Evolutionary conservation across 2,329 filamentous ascomycete genomes (phyloP).

Genomic region (Penicillium sp.): DNA sequence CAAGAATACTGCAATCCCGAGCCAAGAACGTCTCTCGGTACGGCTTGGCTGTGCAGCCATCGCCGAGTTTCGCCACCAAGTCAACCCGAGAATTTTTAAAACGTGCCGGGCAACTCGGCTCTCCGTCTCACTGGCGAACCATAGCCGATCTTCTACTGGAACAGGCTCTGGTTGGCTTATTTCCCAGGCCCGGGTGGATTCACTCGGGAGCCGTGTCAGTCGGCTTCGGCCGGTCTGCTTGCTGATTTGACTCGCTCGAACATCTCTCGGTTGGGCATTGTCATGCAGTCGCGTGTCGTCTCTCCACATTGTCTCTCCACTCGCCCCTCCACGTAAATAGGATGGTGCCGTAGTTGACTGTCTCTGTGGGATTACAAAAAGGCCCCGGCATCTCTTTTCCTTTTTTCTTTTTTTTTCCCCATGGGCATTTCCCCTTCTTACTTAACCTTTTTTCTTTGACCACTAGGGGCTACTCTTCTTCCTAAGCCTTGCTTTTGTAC

Average conservation of each 20-base stretch:
- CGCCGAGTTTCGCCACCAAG: slow-evolving; percentile 13
- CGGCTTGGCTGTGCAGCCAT: not conserved
- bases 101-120: slow-evolving; percentile 7
- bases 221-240: slow-evolving; percentile 22
- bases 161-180: slow-evolving; percentile 14
- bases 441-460: slow-evolving; percentile 1
- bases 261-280: slow-evolving; percentile 10
- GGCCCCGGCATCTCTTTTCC: slow-evolving; percentile 2
- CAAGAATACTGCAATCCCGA: slow-evolving; percentile 8
- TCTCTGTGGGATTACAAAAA: slow-evolving; percentile 18
- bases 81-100: slow-evolving; percentile 1
- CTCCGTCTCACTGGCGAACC: slow-evolving; percentile 17
- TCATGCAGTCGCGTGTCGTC: slow-evolving; percentile 12
- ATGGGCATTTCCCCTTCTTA: slow-evolving; percentile 8
- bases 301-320: slow-evolving; percentile 22
- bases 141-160: slow-evolving; percentile 14
- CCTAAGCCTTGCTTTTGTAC: not conserved
- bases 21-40: slow-evolving; percentile 4
- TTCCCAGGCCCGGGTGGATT: slow-evolving; percentile 6
- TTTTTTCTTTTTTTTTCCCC: slow-evolving; percentile 15
- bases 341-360: slow-evolving; percentile 1
- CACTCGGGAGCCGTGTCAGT: slow-evolving; percentile 12
- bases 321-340: slow-evolving; percentile 6
- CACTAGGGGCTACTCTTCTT: not conserved
- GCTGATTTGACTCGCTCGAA: slow-evolving; percentile 3